Evolutionary conservation across 768 basidiomycete species (phyloP), one percentile per base, ranked within the genome.

Genomic region (Hygrophoropsis aurantiaca): DNA sequence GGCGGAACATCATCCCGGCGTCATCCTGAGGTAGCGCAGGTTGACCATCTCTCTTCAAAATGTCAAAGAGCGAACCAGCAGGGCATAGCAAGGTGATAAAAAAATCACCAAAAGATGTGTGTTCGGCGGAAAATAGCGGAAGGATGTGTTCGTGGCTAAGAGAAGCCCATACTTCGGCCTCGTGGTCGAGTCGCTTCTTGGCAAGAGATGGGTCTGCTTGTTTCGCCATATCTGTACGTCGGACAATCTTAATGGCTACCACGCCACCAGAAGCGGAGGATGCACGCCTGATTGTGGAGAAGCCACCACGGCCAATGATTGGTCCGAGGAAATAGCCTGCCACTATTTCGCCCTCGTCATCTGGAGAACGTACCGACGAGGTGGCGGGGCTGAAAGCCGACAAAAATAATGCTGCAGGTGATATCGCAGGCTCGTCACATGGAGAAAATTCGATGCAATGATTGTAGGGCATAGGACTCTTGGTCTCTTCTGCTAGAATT

Each of bases 141-240:
- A 97, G 78, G 51, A 94, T 79, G 58, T 94, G 85, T 60, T 92
- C 89, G 62, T 94, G 93, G 42, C 78, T 81, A 55, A 93, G 80
- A 1, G 81, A 74, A 1, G 79, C 69, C 91, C 91, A 94, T 11
- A 90, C 70, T 11, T 70, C 60, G 11, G 82, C 80, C 71, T 94
- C 91, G 40, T 80, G 82, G 47, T 82, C 76, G 35, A 92, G 74
- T 37, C 78, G 79, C 50, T 77, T 79, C 51, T 73, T 76, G 10
- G 74, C 69, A 6, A 71, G 59, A 20, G 66, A 56, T 2, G 82
- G 69, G 50, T 84, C 69, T 3, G 67, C 63, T 51, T 80, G 78
- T 52, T 76, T 79, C 50, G 72, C 68, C 26, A 83, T 55, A 44
- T 85, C 81, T 15, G 79, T 69, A 39, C 76, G 75, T 18, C 79